Evolutionary conservation across 163 green algal species (phyloP).

Genomic region (Volvox carteri): DNA sequence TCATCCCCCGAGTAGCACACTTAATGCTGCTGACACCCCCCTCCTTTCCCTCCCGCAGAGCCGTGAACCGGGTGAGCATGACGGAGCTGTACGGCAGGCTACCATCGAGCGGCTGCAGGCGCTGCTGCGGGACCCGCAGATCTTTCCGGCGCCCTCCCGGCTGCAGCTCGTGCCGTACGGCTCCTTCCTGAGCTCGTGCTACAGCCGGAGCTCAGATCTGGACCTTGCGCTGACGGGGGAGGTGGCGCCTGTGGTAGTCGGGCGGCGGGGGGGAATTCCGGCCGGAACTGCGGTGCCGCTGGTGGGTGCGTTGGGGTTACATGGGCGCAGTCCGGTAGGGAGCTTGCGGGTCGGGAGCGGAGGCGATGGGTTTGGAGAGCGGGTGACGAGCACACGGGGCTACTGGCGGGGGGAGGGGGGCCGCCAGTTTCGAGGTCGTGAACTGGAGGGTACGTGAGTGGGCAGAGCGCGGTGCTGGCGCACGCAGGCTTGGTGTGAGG

Average conservation of each 20-base stretch:
- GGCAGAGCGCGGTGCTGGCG: too few species aligned
- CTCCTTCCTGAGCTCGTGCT: slow-evolving; percentile 38
- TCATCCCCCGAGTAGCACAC: too few species aligned
- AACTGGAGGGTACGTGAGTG: too few species aligned
- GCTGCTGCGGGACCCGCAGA: slow-evolving; percentile 5
- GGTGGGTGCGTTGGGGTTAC: too few species aligned
- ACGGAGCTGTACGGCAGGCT: slow-evolving; percentile 13
- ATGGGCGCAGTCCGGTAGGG: too few species aligned
- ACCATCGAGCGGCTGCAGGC: slow-evolving; percentile 29
- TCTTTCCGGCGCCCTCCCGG: slow-evolving; percentile 22
- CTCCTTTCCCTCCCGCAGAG: not conserved
- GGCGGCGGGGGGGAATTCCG: not conserved
- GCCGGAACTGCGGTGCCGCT: not conserved
- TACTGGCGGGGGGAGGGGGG: too few species aligned
- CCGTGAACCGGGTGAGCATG: not conserved
- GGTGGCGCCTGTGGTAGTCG: slow-evolving; percentile 4
- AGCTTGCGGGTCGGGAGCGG: too few species aligned
- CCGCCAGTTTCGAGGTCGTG: too few species aligned
- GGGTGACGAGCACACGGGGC: not conserved
- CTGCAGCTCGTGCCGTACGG: slow-evolving; percentile 43
- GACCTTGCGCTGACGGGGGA: slow-evolving; percentile 35
- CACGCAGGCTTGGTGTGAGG: too few species aligned
- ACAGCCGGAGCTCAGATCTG: slow-evolving; percentile 40
- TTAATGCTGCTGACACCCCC: too few species aligned
- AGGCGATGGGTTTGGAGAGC: not conserved